Base-by-base conservation (phyloP, 1,284 basidiomycete species). In the Ceratobasidium sp. region DNA sequence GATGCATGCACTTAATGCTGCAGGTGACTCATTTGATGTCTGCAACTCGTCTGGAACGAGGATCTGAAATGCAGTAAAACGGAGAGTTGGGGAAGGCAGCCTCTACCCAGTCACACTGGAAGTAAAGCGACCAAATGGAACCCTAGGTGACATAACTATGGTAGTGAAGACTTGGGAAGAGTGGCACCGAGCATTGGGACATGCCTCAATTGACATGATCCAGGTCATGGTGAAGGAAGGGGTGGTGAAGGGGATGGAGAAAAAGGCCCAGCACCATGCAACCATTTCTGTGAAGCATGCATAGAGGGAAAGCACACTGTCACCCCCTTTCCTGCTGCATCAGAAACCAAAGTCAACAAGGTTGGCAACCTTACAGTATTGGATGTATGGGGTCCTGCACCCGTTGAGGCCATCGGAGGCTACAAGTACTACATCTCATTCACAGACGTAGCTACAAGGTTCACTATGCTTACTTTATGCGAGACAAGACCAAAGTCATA, bases 341-440 rank as follows among this genome's bases (percentile, higher is more conserved):
- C 62, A 8, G 38, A 61, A 11, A 56, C 66, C 53, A 73, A 46
- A n/a, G 74, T 76, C 12, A 51, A 59, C 0, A 33, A 61, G 6
- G 33, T 77, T 21, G 77, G 77, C 7, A 77, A 78, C 18, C 75
- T 77, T 48, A 69, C 77, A 36, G 77, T 78, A 30, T 74, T 74
- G 12, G 77, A 79, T 59, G 44, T 77, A 6, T 79, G 77, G 77
- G 77, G 78, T 23, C 77, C 78, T 11, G 60, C 76, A 2, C 75
- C 59, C 0, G 42, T 75, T 4, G 40, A 60, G 16, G 73, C 75
- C 2, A 67, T 78, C 8, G 25, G 61, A 0, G 75, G 75, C 6
- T 72, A 75, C n/a, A 28, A 30, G 8, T 80, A 78, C 56, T 78
- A 75, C 38, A 72, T 78, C 18, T 74, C 73, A 0, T 77, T 80